Percentiles rank a stretch among this genome's conserved stretches.
Evolutionary conservation across 1,284 basidiomycete genomes (phyloP).

Genomic region (Sporisorium graminicola): DNA sequence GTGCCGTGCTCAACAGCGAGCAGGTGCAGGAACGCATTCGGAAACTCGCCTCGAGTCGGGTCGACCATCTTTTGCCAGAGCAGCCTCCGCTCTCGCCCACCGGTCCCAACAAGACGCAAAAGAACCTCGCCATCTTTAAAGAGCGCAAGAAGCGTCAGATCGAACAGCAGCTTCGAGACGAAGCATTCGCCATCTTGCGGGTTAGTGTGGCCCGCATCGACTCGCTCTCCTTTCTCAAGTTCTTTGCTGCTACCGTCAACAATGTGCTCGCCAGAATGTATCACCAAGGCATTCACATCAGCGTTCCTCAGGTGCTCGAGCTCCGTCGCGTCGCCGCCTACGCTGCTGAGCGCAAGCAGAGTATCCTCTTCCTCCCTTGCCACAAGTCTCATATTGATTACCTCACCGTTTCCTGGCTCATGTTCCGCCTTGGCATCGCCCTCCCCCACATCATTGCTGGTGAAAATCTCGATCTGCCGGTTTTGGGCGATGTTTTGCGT

Average conservation of each 20-base stretch:
- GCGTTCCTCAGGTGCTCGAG: slow-evolving; percentile 62
- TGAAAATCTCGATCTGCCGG: slow-evolving; percentile 68
- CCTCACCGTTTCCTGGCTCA: slow-evolving; percentile 62
- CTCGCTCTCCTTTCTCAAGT: slow-evolving; percentile 55
- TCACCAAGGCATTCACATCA: slow-evolving; percentile 67
- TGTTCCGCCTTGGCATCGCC: slow-evolving; percentile 69
- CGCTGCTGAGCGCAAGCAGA: slow-evolving; percentile 67
- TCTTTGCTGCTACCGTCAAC: slow-evolving; percentile 65
- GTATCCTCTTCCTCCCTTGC: slow-evolving; percentile 70
- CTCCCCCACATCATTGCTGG: slow-evolving; percentile 70
- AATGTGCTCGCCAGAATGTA: slow-evolving; percentile 70
- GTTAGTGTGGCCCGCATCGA: slow-evolving; percentile 59
- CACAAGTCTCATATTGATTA: slow-evolving; percentile 71
- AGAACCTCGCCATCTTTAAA: slow-evolving; percentile 49
- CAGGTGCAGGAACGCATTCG: slow-evolving; percentile 59
- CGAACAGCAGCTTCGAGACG: slow-evolving; percentile 58
- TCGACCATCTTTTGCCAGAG: slow-evolving; percentile 51
- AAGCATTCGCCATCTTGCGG: slow-evolving; percentile 54
- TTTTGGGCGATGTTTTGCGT: slow-evolving; percentile 67
- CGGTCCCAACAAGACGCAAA: slow-evolving; percentile 44
- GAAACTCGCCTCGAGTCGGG: slow-evolving; percentile 47
- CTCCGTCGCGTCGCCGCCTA: slow-evolving; percentile 63
- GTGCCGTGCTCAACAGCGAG: slow-evolving; percentile 55
- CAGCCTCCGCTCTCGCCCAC: slow-evolving; percentile 26
- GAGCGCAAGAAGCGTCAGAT: slow-evolving; percentile 57